Conservation (phyloP, 1,284 basidiomycete species). For the Lentinus polychrous region DNA sequence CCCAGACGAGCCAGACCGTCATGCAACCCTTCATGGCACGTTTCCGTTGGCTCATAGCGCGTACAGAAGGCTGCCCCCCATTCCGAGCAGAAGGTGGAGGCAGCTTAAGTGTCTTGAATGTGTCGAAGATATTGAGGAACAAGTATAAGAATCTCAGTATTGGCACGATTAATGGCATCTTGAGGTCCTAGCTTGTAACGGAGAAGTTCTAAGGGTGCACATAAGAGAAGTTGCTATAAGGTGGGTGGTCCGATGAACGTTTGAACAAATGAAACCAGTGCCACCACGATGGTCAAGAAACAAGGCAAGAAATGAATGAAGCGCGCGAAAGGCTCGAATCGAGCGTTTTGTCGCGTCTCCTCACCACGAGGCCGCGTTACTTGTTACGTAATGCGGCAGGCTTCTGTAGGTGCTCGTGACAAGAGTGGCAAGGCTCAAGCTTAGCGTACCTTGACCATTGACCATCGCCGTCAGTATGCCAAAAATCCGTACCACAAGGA, state of each 20-base stretch:
- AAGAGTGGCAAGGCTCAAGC: too few species aligned
- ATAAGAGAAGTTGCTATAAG: background rate
- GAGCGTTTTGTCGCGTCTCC: too few species aligned
- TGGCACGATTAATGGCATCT: conserved; percentile 66
- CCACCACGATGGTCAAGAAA: background rate
- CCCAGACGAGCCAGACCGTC: conserved; percentile 80
- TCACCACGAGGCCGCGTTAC: too few species aligned
- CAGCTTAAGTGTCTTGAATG: conserved; percentile 70
- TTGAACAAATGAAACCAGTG: background rate
- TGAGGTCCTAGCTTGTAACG: background rate
- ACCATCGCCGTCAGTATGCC: conserved; percentile 59
- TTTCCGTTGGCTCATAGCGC: conserved; percentile 67
- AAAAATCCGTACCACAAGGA: conserved; percentile 90
- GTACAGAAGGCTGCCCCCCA: conserved; percentile 52
- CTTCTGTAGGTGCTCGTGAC: too few species aligned
- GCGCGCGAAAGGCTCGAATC: too few species aligned
- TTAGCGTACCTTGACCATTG: too few species aligned
- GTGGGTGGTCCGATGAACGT: background rate
- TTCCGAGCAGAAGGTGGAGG: conserved; percentile 56
- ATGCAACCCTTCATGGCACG: conserved; percentile 77
- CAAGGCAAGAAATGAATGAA: too few species aligned
- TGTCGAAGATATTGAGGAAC: conserved; percentile 73
- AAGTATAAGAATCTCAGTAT: conserved; percentile 60
- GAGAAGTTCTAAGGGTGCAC: too few species aligned
- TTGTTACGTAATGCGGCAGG: too few species aligned